Evolutionary conservation across 208 protist species (phyloP), one percentile per base, ranked within the genome.

Genomic region (Acanthamoeba triangularis): DNA sequence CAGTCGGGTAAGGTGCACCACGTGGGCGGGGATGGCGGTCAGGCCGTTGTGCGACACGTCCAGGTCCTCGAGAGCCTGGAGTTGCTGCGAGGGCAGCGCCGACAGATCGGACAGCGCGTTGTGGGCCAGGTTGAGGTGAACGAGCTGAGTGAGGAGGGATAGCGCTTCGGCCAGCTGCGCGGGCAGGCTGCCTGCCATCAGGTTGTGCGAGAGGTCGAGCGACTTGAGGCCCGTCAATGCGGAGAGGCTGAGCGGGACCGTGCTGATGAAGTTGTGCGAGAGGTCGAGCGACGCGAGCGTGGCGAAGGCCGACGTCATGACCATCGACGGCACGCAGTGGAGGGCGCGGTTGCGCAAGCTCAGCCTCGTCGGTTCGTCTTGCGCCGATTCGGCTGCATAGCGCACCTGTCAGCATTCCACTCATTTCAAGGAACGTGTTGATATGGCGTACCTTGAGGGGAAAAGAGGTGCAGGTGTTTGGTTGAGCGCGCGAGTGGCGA

Each of bases 181-280:
- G 47, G 41, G 78, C 78, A 87, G 49, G 25, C 78, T 54, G 49
- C 49, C 7, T 0, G 28, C 14, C 49, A 87, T 20, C 52, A 87
- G 49, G 49, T 87, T 87, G 52, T 63, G 30, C 47, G 78, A 87
- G 28, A 87, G 78, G n/a, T 63, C 78, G 78, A 87, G 78, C 72
- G 47, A 37, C 8, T 61, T 3, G 33, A 87, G 52, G 25, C 47
- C 7, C n/a, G 49, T 28, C 44, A 87, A 47, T 0, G n/a, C n/a
- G 13, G 78, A 54, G 49, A 87, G 18, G n/a, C 25, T 37, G 30
- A 91, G 7, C 25, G 85, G 30, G 10, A 92, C 28, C 6, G 59
- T 92, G 85, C 63, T 92, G 30, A 92, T 1, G 35, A 76, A 76
- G 35, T 92, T 92, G 23, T 74, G 59, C 16, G 85, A 67, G 33